Base-by-base conservation (phyloP, 108 stramenopile species). In the Skeletonema costatum region DNA sequence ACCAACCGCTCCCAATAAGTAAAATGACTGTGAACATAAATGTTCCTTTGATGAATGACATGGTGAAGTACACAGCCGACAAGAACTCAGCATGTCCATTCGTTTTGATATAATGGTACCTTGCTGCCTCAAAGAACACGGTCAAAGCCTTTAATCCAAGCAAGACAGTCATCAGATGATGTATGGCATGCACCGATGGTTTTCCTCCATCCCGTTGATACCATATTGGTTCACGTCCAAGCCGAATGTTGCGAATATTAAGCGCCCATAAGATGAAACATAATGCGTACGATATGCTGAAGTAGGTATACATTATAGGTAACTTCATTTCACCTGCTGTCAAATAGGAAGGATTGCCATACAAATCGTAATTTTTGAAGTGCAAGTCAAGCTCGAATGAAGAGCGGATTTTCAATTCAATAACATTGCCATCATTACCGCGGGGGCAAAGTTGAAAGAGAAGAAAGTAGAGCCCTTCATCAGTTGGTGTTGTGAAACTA, bases 1-100 rank as follows among this genome's bases (percentile, higher is more conserved):
- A 86, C 94, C 94, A 98, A 1, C 97, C 98, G 17, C 96, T 93
- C n/a, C 98, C 99, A 73, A 99, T 94, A 32, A 99, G 85, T 0
- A 99, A 86, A 46, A 99, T 93, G 46, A 98, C 98, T 7, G 93
- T 89, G 72, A 99, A 98, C 51, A 98, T 82, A 60, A 92, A 86
- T 67, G 91, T 87, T 31, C 90, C 91, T 74, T 92, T 92, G 21
- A 93, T 59, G 64, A 93, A 96, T 9, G 89, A 79, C 76, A 99
- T 88, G 25, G 87, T 64, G 74, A 96, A 98, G 41, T 89, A 97
- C 6, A 98, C 70, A 21, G 88, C 86, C 0, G 89, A 92, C 93
- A 97, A 97, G 32, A 93, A 85, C 58, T 94, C 94, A 41, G 96
- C 92, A 69, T 93, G 89, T 1, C 99, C 99, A 19, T 87, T 89